Percentiles rank a stretch among this genome's conserved stretches.
Evolutionary conservation across 2,329 filamentous ascomycete species (phyloP).

Genomic region (Didymella pinodella): DNA sequence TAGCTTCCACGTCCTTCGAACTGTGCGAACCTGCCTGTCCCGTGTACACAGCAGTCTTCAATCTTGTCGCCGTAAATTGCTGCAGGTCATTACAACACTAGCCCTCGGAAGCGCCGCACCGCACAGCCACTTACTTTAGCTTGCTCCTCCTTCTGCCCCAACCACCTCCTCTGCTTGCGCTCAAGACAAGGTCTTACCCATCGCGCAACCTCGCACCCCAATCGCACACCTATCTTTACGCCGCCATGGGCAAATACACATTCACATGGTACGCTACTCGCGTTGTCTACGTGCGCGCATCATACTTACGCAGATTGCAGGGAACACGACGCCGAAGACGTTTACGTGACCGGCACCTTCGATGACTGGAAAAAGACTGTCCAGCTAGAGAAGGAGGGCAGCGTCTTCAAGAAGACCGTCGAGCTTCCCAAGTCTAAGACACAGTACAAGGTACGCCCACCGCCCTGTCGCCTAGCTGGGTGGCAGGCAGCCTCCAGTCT

Average conservation of each 20-base stretch:
- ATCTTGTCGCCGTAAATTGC: constrained; percentile 16
- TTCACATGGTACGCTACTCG: constrained; percentile 70
- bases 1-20: constrained; percentile 19
- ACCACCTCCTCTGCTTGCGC: constrained; percentile 36
- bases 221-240: constrained; percentile 30
- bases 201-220: constrained; percentile 24
- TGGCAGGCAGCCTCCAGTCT: constrained; percentile 6
- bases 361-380: constrained; percentile 92
- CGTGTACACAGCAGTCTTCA: constrained; percentile 24
- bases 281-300: constrained; percentile 10
- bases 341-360: constrained; percentile 95
- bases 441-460: constrained; percentile 83
- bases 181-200: constrained; percentile 42
- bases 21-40: constrained; percentile 23
- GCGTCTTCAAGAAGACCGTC: constrained; percentile 81
- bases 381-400: constrained; percentile 77
- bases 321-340: constrained; percentile 83
- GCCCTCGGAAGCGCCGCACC: constrained; percentile 35
- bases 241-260: constrained; percentile 70
- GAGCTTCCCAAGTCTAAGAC: constrained; percentile 76
- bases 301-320: constrained; percentile 58
- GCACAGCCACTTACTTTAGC: constrained; percentile 28
- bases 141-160: constrained; percentile 35
- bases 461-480: constrained; percentile 14
- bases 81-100: constrained; percentile 32